Conservation (phyloP, 2,329 filamentous ascomycete species). For the Fusarium pseudonygamai region DNA sequence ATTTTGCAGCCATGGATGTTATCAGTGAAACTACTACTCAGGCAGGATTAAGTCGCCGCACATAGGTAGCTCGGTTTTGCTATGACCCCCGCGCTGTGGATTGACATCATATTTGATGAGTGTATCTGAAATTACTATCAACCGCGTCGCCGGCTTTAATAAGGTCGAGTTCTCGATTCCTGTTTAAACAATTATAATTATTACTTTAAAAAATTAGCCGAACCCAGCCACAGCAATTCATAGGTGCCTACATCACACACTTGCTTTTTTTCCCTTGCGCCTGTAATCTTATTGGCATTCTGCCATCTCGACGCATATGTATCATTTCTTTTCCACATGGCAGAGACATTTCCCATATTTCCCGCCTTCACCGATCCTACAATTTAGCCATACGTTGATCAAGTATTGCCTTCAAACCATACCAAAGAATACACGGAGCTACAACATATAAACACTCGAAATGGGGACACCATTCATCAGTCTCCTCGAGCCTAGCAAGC, state of each 20-base stretch:
- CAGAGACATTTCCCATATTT: not conserved
- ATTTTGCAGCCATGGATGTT: not conserved
- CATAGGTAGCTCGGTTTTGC: not conserved
- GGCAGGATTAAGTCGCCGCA: constrained; percentile 1
- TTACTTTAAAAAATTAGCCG: not conserved
- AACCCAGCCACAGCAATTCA: not conserved
- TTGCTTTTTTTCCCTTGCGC: not conserved
- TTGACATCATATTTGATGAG: constrained; percentile 33
- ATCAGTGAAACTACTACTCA: constrained; percentile 4
- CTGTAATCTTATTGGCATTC: not conserved
- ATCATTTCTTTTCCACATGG: not conserved
- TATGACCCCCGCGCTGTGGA: constrained; percentile 13
- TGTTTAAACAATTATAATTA: not conserved
- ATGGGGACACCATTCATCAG: constrained; percentile 63
- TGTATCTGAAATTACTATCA: not conserved
- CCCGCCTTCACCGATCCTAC: not conserved
- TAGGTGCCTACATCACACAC: not conserved
- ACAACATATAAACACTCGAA: constrained; percentile 17
- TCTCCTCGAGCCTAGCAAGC: constrained; percentile 58
- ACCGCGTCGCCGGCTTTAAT: not conserved
- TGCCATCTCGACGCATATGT: not conserved
- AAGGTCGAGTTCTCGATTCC: not conserved
- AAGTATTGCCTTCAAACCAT: not conserved
- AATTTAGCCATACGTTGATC: not conserved
- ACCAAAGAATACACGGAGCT: not conserved